phyloP scores from a whole-genome alignment of 2,329 filamentous ascomycete genomes.

The Podosphaera xanthii region DNA sequence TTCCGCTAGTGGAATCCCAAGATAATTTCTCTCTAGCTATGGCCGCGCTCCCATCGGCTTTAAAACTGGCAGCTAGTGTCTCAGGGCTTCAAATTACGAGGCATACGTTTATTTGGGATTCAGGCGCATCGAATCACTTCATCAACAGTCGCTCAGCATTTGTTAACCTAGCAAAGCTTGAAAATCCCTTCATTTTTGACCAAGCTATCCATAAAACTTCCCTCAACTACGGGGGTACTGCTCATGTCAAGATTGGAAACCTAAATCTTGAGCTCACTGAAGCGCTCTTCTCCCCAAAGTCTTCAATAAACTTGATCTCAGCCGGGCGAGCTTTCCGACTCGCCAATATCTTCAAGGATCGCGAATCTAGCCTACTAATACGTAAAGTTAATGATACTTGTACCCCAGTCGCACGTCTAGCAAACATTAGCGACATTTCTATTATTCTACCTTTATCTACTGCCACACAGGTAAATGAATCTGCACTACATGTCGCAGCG shows the following conservation, averaged over 20 bases:
- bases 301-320: background rate
- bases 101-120: background rate
- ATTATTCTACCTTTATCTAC: background rate
- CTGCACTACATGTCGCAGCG: background rate
- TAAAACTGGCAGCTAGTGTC: background rate
- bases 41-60: too few relatives aligned
- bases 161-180: background rate
- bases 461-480: too few relatives aligned
- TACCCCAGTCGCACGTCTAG: background rate
- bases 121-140: background rate
- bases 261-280: background rate
- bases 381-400: background rate
- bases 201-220: background rate
- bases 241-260: background rate
- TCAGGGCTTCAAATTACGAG: background rate
- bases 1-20: too few relatives aligned
- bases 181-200: background rate
- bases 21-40: too few relatives aligned
- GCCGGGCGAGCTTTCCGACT: background rate
- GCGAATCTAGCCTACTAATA: background rate
- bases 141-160: background rate
- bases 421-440: background rate
- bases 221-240: background rate
- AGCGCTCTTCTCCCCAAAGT: background rate
- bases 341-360: background rate